Conservation (phyloP, 768 basidiomycete species). For the Amanita pseudoporphyria region DNA sequence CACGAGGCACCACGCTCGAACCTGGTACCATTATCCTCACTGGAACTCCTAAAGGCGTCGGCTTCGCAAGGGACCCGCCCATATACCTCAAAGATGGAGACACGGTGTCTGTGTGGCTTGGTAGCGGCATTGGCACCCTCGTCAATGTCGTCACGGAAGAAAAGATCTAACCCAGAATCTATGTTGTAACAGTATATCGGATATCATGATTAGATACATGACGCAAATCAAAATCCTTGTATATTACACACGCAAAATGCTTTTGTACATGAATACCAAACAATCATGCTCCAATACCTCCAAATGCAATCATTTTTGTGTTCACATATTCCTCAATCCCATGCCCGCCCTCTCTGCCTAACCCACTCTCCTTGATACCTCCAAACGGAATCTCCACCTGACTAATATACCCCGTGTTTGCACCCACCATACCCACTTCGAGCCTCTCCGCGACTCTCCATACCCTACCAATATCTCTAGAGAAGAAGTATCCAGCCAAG, state of each 20-base stretch:
- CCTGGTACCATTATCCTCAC: constrained; percentile 80
- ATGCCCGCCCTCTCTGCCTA: constrained; percentile 77
- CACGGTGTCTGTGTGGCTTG: constrained; percentile 56
- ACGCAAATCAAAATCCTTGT: no score
- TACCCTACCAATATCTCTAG: constrained; percentile 72
- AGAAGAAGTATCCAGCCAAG: constrained; percentile 92
- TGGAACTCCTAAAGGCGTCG: constrained; percentile 75
- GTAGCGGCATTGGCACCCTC: constrained; percentile 68
- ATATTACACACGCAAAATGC: no score
- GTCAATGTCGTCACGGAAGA: constrained; percentile 76
- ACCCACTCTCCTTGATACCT: constrained; percentile 84
- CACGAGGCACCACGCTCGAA: constrained; percentile 75
- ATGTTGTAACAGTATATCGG: no score
- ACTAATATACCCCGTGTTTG: constrained; percentile 73
- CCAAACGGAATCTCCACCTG: constrained; percentile 82
- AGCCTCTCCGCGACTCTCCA: constrained; percentile 94
- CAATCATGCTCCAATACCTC: constrained; percentile 39
- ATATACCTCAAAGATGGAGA: constrained; percentile 69
- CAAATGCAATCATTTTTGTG: constrained; percentile 73
- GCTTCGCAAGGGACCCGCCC: constrained; percentile 65
- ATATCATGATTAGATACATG: no score
- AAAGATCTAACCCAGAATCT: constrained; percentile 6
- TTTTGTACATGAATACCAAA: no score
- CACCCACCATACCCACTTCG: constrained; percentile 88
- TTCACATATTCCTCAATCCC: constrained; percentile 89